These are phyloP conservation scores for Phytophthora kernoviae DNA, from an alignment of 352 stramenopile genomes.

Conservation along the genomic window DNA sequence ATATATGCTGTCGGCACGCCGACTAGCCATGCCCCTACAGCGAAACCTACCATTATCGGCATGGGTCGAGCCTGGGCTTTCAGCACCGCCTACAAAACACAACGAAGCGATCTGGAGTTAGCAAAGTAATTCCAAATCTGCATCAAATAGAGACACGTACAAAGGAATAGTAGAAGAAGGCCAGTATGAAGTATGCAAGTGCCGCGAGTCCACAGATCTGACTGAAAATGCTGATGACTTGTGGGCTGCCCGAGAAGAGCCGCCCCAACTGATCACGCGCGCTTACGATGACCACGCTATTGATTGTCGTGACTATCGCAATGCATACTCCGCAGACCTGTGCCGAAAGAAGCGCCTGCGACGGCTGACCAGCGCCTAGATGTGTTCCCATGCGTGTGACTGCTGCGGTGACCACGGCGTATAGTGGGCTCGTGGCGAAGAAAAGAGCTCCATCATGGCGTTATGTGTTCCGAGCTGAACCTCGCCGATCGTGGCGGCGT, in stretches of 20 bases:
- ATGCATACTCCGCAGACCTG: slow-evolving; percentile 60
- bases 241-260: slow-evolving; percentile 73
- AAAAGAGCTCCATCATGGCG: slow-evolving; percentile 89
- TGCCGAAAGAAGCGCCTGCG: slow-evolving; percentile 51
- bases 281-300: slow-evolving; percentile 52
- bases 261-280: slow-evolving; percentile 49
- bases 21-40: slow-evolving; percentile 71
- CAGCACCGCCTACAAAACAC: slow-evolving; percentile 56
- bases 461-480: slow-evolving; percentile 80
- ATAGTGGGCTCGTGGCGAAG: slow-evolving; percentile 79
- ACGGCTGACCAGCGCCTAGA: slow-evolving; percentile 53
- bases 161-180: slow-evolving; percentile 86
- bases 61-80: slow-evolving; percentile 62
- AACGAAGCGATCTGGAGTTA: neutral
- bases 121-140: neutral
- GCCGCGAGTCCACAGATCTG: slow-evolving; percentile 64
- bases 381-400: slow-evolving; percentile 72
- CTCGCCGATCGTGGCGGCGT: slow-evolving; percentile 71
- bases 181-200: slow-evolving; percentile 70
- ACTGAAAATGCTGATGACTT: slow-evolving; percentile 66
- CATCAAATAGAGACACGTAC: slow-evolving; percentile 29
- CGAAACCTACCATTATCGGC: slow-evolving; percentile 65
- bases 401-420: slow-evolving; percentile 62
- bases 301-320: slow-evolving; percentile 45
- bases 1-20: slow-evolving; percentile 76